Evolutionary conservation across 345 rosid genomes (phyloP).

Genomic region (Salix koriyanagi): DNA sequence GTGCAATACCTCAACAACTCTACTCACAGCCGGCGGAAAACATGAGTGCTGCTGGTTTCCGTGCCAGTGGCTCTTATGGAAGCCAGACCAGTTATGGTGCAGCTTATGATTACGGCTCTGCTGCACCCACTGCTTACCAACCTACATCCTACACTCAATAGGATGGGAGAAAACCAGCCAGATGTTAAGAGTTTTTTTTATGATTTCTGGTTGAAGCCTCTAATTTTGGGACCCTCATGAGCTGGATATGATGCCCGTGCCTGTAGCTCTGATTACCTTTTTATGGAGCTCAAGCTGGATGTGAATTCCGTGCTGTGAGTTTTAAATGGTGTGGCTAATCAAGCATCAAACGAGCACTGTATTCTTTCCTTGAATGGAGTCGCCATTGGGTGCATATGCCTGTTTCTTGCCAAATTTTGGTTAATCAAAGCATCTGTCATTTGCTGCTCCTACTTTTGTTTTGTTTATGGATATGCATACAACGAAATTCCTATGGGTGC

Average conservation of each 20-base stretch:
- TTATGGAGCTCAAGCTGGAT: neutral
- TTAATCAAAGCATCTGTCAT: too few relatives aligned
- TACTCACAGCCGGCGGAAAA: slow-evolving; percentile 31
- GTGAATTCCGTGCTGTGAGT: neutral
- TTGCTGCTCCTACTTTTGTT: too few relatives aligned
- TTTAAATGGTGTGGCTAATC: neutral
- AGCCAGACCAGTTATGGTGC: slow-evolving; percentile 33
- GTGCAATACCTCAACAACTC: slow-evolving; percentile 36
- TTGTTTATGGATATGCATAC: too few relatives aligned
- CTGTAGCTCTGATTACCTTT: neutral
- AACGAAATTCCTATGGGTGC: too few relatives aligned
- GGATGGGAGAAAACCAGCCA: neutral
- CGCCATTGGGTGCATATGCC: too few relatives aligned
- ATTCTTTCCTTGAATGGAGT: too few relatives aligned
- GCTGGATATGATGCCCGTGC: neutral
- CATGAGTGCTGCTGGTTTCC: slow-evolving; percentile 22
- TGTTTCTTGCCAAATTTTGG: too few relatives aligned
- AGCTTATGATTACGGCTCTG: slow-evolving; percentile 31
- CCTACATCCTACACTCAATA: slow-evolving; percentile 32
- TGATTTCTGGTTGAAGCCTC: neutral
- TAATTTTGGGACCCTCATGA: neutral
- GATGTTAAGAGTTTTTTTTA: neutral
- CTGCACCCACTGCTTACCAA: slow-evolving; percentile 27
- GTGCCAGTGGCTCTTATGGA: slow-evolving; percentile 21
- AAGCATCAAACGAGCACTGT: neutral